Evolutionary conservation across 148 eudicot genomes (phyloP).

Genomic region (Nepenthes gracilis): DNA sequence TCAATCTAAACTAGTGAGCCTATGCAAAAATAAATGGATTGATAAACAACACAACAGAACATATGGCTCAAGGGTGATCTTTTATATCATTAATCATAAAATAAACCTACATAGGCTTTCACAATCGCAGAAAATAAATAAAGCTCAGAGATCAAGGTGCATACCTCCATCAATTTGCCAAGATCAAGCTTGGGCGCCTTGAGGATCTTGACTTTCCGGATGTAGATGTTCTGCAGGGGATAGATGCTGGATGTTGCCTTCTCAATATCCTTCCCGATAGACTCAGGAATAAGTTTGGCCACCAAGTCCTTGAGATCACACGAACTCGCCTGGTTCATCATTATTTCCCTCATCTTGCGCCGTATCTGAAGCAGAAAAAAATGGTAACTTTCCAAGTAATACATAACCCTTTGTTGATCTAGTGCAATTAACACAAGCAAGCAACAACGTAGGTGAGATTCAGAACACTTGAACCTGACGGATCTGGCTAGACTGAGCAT

Average conservation of each 20-base stretch:
- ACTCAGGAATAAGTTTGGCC: constrained; percentile 49
- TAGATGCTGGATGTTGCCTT: constrained; percentile 50
- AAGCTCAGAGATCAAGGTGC: neutral
- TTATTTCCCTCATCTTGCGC: constrained; percentile 56
- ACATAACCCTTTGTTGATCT: too few relatives aligned
- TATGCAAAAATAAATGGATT: too few relatives aligned
- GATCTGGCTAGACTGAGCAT: constrained; percentile 23
- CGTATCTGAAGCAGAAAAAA: constrained; percentile 27
- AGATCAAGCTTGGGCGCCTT: constrained; percentile 62
- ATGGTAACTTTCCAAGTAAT: neutral
- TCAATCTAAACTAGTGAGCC: too few relatives aligned
- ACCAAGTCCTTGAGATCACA: constrained; percentile 59
- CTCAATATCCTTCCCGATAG: constrained; percentile 59
- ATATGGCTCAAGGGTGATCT: too few relatives aligned
- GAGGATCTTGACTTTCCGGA: constrained; percentile 58
- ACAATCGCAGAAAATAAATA: neutral
- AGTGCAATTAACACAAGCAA: neutral
- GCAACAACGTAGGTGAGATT: neutral
- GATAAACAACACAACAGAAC: too few relatives aligned
- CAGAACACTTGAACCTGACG: constrained; percentile 1
- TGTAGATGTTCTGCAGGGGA: constrained; percentile 49
- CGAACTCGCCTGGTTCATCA: constrained; percentile 48
- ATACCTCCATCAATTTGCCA: constrained; percentile 52
- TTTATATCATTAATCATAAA: neutral
- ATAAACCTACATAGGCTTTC: neutral